Conservation (phyloP, 208 protist species). For the Acanthamoeba comandoni region DNA sequence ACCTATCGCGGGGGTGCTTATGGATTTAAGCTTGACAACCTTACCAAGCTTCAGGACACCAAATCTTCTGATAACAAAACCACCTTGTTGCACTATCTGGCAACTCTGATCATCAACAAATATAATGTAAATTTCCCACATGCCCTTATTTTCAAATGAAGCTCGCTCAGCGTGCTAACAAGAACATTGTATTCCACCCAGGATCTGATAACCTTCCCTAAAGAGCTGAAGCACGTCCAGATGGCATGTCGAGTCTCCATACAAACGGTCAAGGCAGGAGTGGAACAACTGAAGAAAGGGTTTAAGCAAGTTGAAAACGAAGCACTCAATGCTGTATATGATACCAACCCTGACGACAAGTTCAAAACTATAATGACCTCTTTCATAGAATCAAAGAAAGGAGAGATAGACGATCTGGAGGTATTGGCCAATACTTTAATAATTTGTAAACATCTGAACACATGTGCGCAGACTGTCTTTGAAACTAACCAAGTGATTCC, state of each 20-base stretch:
- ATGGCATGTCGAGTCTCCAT: conserved; percentile 27
- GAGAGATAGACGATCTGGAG: conserved; percentile 5
- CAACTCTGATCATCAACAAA: background rate
- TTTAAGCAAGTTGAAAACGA: background rate
- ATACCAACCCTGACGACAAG: background rate
- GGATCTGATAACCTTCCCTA: background rate
- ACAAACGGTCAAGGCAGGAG: conserved; percentile 30
- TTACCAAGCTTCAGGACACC: conserved; percentile 76
- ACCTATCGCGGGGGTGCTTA: conserved; percentile 75
- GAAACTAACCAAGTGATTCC: background rate
- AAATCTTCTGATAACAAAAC: conserved; percentile 43
- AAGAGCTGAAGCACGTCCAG: conserved; percentile 60
- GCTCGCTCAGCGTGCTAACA: background rate
- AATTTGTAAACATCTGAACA: too few relatives aligned
- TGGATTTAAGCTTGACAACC: conserved; percentile 78
- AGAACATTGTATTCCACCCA: background rate
- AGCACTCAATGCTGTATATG: background rate
- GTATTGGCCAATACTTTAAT: too few relatives aligned
- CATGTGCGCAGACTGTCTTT: too few relatives aligned
- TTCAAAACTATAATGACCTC: conserved; percentile 6
- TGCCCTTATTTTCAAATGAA: background rate
- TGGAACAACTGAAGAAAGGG: conserved; percentile 26
- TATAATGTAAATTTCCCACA: conserved; percentile 1
- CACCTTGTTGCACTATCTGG: conserved; percentile 63
- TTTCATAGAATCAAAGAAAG: background rate